These are phyloP conservation scores for Salix koriyanagi DNA, from an alignment of 345 rosid genomes.

Conservation along the genomic window DNA sequence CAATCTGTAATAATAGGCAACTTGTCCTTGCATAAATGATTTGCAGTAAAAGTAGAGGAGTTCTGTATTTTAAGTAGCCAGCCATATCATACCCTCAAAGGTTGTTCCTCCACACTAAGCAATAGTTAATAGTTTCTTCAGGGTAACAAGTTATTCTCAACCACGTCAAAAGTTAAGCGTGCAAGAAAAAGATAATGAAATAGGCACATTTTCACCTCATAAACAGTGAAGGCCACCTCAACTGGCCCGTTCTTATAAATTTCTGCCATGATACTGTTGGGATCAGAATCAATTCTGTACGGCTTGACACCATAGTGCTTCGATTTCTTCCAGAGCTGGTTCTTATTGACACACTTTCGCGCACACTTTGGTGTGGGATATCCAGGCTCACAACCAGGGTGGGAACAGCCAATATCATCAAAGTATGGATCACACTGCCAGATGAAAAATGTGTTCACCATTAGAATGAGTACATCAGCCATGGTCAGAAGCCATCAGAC, in stretches of 20 bases:
- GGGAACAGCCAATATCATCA: slow-evolving; percentile 80
- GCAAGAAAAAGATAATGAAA: background rate
- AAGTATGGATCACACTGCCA: slow-evolving; percentile 90
- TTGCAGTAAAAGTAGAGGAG: no score
- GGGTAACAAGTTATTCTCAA: background rate
- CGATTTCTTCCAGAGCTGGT: slow-evolving; percentile 67
- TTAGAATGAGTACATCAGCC: background rate
- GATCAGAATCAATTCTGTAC: slow-evolving; percentile 65
- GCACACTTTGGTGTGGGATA: slow-evolving; percentile 78
- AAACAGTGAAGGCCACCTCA: slow-evolving; percentile 86
- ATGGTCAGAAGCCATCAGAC: slow-evolving; percentile 7
- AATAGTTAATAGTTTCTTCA: background rate
- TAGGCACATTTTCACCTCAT: slow-evolving; percentile 51
- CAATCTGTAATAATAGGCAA: background rate
- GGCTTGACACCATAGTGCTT: slow-evolving; percentile 74
- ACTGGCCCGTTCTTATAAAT: slow-evolving; percentile 85
- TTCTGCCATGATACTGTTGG: slow-evolving; percentile 76
- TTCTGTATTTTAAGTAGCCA: no score
- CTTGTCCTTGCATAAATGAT: background rate
- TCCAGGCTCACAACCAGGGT: slow-evolving; percentile 94
- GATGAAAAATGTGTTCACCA: slow-evolving; percentile 1
- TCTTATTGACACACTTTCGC: slow-evolving; percentile 62
- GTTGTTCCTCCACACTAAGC: background rate
- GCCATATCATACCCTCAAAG: background rate
- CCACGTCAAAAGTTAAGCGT: background rate